Percentiles rank a stretch among this genome's conserved stretches.
Evolutionary conservation across 805 yeast genomes (phyloP).

Genomic region (Scheffersomyces lignosus): DNA sequence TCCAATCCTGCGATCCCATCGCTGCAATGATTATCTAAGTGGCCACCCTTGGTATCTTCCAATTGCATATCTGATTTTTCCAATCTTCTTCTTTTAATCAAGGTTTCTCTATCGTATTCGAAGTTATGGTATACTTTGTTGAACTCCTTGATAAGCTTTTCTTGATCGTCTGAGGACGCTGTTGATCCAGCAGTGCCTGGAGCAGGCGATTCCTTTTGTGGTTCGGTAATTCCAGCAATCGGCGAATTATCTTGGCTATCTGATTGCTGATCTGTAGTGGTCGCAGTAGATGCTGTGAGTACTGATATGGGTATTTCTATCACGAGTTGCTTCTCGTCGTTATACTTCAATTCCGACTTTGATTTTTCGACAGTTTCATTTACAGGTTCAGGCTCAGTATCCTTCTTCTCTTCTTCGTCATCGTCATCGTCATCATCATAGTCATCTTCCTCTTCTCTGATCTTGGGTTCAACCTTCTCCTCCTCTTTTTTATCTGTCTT

Average conservation of each 20-base stretch:
- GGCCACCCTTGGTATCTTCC: slow-evolving; percentile 28
- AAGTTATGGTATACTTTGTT: slow-evolving; percentile 73
- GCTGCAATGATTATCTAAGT: slow-evolving; percentile 16
- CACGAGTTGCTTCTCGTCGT: slow-evolving; percentile 30
- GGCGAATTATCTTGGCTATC: slow-evolving; percentile 7
- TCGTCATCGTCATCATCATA: slow-evolving; percentile 25
- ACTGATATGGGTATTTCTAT: slow-evolving; percentile 36
- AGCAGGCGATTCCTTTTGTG: slow-evolving; percentile 7
- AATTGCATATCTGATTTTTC: slow-evolving; percentile 79
- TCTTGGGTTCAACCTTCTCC: slow-evolving; percentile 6
- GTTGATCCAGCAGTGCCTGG: slow-evolving; percentile 5
- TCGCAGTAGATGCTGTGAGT: slow-evolving; percentile 6
- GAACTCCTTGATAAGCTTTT: slow-evolving; percentile 56
- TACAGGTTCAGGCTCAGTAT: slow-evolving; percentile 21
- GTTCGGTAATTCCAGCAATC: slow-evolving; percentile 7
- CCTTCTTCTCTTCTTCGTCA: slow-evolving; percentile 9
- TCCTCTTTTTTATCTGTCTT: slow-evolving; percentile 5
- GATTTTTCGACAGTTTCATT: not conserved
- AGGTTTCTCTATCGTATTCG: slow-evolving; percentile 74
- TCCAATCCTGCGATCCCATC: slow-evolving; percentile 20
- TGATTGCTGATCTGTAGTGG: slow-evolving; percentile 2
- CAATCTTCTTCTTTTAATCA: slow-evolving; percentile 70
- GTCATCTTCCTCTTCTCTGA: slow-evolving; percentile 40
- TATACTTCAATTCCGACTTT: slow-evolving; percentile 13
- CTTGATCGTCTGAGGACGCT: slow-evolving; percentile 37